Evolutionary conservation across 805 yeast species (phyloP), one percentile per base, ranked within the genome.

Genomic region (Tetrapisispora taiwanensis): DNA sequence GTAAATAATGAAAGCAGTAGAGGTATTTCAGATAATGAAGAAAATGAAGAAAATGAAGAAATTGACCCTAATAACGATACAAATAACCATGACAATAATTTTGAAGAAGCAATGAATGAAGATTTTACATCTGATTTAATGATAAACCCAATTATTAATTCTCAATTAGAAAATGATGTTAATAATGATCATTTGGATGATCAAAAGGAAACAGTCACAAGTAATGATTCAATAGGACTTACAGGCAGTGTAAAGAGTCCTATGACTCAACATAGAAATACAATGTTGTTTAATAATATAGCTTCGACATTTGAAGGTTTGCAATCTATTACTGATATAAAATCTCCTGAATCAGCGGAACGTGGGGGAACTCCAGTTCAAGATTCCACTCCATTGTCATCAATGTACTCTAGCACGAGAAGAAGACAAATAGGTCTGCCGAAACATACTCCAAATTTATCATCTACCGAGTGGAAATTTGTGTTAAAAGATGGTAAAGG

Each of bases 391-490:
- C 35, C 44, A 8, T 10, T 35, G 6, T 24, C 32, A 5, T 33
- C 38, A 19, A 18, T 30, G 24, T 19, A 32, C 20, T 33, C 33
- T 3, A 12, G 3, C 7, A n/a, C 24, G 1, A 28, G 38, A 28
- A 22, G 31, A 17, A 14, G 18, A 12, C 30, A 30, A 13, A 36
- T 30, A 19, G 22, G 30, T 17, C 9, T 24, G 18, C 12, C 31
- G 9, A 26, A 22, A 20, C 30, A 44, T 14, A 30, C 33, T 20
- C 43, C 53, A 1, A 40, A 32, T 30, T 22, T 45, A 5, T 45
- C 55, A 7, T 63, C 47, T 34, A 71, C 76, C 9, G 86, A 82
- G 49, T 83, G 88, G 89, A 73, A 70, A 49, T 82, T 74, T 55
- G 66, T 78, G 0, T 51, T 80, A 27, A 62, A 70, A 34, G 74